phyloP scores from a whole-genome alignment of 208 protist genomes.

The Kentomonas sorsogonicus region DNA sequence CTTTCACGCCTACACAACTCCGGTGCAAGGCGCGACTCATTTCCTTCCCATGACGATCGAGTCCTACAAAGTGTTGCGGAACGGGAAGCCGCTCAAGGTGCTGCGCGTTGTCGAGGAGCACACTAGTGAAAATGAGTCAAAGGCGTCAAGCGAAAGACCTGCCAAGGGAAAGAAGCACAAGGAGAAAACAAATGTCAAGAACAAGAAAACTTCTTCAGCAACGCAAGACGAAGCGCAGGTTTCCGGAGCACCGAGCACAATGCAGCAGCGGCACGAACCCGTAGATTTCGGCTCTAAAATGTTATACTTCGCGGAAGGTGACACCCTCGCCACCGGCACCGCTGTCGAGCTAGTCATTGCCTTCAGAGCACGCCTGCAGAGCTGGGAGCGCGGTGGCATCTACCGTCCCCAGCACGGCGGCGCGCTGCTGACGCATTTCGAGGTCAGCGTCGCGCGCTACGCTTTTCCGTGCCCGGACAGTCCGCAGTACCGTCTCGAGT shows the following conservation, averaged over 20 bases:
- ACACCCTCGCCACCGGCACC: constrained; percentile 19
- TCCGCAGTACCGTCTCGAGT: constrained; percentile 56
- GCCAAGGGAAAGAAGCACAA: background rate
- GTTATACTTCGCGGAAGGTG: constrained; percentile 39
- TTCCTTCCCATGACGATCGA: background rate
- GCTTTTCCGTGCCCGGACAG: constrained; percentile 83
- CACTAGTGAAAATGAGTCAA: background rate
- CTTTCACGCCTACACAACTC: background rate
- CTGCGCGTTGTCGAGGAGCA: background rate
- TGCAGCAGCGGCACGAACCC: background rate
- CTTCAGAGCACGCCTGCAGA: constrained; percentile 54
- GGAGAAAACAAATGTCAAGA: background rate
- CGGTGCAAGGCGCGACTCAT: background rate
- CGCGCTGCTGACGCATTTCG: constrained; percentile 73
- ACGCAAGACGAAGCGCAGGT: background rate
- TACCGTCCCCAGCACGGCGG: constrained; percentile 26
- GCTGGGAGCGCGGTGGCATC: constrained; percentile 44
- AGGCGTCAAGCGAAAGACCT: background rate
- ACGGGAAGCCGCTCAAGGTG: constrained; percentile 12
- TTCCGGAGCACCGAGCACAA: constrained; percentile 5
- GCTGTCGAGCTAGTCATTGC: constrained; percentile 43
- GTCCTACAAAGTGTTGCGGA: constrained; percentile 9
- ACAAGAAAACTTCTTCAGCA: background rate
- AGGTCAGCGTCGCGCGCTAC: constrained; percentile 66
- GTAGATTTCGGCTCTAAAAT: constrained; percentile 40